Evolutionary conservation across 345 rosid genomes (phyloP), one percentile per base, ranked within the genome.

Genomic region (Anastatica hierochuntica): DNA sequence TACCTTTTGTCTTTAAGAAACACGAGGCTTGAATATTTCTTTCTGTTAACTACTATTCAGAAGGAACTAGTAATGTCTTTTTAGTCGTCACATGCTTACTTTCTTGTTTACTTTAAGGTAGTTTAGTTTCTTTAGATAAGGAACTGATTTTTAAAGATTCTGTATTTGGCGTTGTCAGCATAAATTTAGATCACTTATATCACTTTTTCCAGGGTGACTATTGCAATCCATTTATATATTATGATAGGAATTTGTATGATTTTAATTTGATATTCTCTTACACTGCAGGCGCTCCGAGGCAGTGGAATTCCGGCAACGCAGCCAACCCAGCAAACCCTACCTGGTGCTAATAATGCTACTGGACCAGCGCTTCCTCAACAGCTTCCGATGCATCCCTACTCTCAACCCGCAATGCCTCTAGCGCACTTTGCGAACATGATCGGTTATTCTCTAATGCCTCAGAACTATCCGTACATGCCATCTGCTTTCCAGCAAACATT

Each of bases 401-500:
- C 95, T 7, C 98, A 92, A 49, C 96, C 85, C 58, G 68, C 84
- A 12, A 77, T 88, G 71, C 90, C 95, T 15, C 46, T 90, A 77
- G 83, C 89, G 24, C 95, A 75, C 55, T 88, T 72, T 54, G 73
- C 98, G 19, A 92, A 88, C 68, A 85, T 92, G 96, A 77, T 88
- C 33, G 58, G 95, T 45, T 88, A 92, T 63, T 90, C 95, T 18
- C 72, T 81, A 60, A 63, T 88, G 76, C 88, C 98, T 54, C 98
- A 81, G 80, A 88, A 86, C 75, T 92, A 88, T 66, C 69, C 95
- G 0, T 88, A 85, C 49, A 76, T 92, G 94, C 97, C 97, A 42
- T 85, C 97, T 0, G 90, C 90, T 60, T 92, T 70, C 66, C 97
- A 84, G 78, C 98, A 90, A 76, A 55, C 80, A 31, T 82, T 72